Percentiles rank a stretch among this genome's conserved stretches.
Evolutionary conservation across 371 early-diverging fungal genomes (phyloP).

Genomic region (Nosema bombycis): DNA sequence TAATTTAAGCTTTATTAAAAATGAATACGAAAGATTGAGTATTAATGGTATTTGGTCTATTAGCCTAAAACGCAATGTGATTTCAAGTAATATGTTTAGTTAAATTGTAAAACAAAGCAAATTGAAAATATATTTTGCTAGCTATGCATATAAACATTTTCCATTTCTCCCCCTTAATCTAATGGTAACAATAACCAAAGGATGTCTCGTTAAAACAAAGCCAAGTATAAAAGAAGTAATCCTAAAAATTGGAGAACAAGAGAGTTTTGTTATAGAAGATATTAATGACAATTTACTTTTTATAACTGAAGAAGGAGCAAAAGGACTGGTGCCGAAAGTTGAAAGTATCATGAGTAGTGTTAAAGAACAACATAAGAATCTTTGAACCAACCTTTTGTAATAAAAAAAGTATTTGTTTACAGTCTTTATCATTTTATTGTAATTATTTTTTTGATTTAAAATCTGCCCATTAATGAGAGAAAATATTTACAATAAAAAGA

Average conservation of each 20-base stretch:
- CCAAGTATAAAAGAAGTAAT: constrained; percentile 64
- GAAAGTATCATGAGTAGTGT: constrained; percentile 54
- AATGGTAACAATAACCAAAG: constrained; percentile 64
- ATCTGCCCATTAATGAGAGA: constrained; percentile 45
- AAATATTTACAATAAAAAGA: constrained; percentile 65
- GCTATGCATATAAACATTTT: too few species aligned
- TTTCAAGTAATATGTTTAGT: too few species aligned
- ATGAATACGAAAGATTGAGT: too few species aligned
- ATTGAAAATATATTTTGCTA: too few species aligned
- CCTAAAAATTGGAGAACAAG: constrained; percentile 55
- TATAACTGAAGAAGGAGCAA: constrained; percentile 55
- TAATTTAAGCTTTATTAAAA: too few species aligned
- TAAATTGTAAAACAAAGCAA: too few species aligned
- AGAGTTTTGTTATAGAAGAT: constrained; percentile 64
- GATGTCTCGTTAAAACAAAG: constrained; percentile 62
- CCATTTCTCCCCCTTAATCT: too few species aligned
- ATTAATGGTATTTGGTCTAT: too few species aligned
- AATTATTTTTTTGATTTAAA: too few species aligned
- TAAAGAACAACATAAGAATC: constrained; percentile 20
- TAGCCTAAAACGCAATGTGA: too few species aligned
- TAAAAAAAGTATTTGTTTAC: too few species aligned
- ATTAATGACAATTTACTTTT: constrained; percentile 61
- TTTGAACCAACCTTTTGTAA: not conserved
- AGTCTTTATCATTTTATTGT: not conserved
- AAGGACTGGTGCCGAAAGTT: constrained; percentile 55